These are phyloP conservation scores for Botrytis galanthina DNA, from an alignment of 2,329 filamentous ascomycete genomes.

Conservation along the genomic window DNA sequence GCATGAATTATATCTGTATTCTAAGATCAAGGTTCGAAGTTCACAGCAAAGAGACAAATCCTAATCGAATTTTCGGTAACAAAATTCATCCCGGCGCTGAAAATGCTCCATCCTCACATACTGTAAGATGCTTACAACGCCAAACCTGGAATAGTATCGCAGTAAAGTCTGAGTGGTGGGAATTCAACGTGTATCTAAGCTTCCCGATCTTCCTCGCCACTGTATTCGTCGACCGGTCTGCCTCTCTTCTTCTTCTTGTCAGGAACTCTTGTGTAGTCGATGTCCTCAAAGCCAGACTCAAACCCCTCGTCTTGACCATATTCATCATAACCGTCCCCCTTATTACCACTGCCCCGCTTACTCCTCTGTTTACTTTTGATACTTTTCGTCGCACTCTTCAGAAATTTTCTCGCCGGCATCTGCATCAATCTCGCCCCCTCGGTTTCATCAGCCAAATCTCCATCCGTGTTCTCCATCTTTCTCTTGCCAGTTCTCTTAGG, in stretches of 20 bases:
- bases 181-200: background rate
- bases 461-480: background rate
- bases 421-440: background rate
- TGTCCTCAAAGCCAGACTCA: conserved; percentile 1
- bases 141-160: background rate
- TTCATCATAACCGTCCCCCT: background rate
- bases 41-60: no score
- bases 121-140: background rate
- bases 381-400: background rate
- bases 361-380: background rate
- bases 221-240: accelerated
- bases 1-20: background rate
- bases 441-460: background rate
- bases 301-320: background rate
- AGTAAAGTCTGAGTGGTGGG: background rate
- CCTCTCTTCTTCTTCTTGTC: background rate
- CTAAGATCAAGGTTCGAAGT: no score
- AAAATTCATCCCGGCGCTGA: background rate
- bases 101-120: background rate
- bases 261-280: background rate
- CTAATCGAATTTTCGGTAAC: background rate
- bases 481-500: background rate
- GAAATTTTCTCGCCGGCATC: background rate
- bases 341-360: background rate
- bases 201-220: background rate